Evolutionary conservation across 305 asterid genomes (phyloP).

Genomic region (Solanum hybrid): DNA sequence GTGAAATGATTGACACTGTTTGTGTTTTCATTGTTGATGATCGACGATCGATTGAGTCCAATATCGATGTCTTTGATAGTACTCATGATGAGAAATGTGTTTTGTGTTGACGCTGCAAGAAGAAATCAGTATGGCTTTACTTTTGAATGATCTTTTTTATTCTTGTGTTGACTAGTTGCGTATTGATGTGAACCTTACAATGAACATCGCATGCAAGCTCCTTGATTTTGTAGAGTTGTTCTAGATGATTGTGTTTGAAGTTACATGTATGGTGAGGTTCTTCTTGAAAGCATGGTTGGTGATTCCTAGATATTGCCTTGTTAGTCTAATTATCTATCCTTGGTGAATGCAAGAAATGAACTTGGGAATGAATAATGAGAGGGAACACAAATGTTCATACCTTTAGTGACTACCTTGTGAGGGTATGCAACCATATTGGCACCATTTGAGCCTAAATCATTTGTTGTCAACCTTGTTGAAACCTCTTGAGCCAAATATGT

Average conservation of each 20-base stretch:
- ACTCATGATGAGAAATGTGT: not conserved
- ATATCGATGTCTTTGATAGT: not conserved
- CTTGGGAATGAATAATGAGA: not conserved
- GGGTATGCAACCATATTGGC: not conserved
- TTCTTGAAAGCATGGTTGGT: not conserved
- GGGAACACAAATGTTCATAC: not conserved
- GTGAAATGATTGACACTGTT: not conserved
- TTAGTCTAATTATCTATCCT: not conserved
- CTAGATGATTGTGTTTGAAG: not conserved
- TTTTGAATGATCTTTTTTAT: no score
- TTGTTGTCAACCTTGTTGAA: not conserved
- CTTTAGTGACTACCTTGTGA: not conserved
- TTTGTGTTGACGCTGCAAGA: not conserved
- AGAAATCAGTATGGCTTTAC: not conserved
- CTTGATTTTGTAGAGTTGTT: not conserved
- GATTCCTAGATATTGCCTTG: not conserved
- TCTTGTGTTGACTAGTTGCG: not conserved
- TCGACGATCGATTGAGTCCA: not conserved
- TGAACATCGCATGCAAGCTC: not conserved
- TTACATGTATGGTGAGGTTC: not conserved
- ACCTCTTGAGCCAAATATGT: not conserved
- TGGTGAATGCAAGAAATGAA: not conserved
- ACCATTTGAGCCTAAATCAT: not conserved
- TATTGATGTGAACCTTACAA: not conserved
- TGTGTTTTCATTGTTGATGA: not conserved